These are phyloP conservation scores for Tephrocybe sp. DNA, from an alignment of 768 basidiomycete species.

Conservation along the genomic window DNA sequence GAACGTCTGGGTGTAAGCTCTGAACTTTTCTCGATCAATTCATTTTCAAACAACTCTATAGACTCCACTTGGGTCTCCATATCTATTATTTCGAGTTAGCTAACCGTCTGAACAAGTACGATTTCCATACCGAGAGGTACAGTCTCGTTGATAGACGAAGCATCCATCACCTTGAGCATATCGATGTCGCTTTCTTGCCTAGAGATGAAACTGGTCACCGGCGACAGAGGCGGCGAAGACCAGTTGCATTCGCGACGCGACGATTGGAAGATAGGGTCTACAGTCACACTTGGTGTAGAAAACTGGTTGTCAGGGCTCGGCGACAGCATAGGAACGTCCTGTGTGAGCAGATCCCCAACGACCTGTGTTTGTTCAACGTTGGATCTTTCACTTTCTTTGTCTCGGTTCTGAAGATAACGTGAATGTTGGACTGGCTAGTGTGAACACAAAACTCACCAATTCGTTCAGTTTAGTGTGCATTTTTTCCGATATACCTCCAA, in stretches of 20 bases:
- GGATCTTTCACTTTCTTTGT: slow-evolving; percentile 6
- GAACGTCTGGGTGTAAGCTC: slow-evolving; percentile 17
- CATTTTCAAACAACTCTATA: slow-evolving; percentile 38
- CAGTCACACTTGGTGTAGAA: slow-evolving; percentile 2
- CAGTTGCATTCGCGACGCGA: slow-evolving; percentile 3
- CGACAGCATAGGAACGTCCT: slow-evolving; percentile 11
- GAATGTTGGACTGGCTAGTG: background rate
- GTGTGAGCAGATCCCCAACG: slow-evolving; percentile 11
- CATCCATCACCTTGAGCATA: slow-evolving; percentile 29
- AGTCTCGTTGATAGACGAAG: slow-evolving; percentile 30
- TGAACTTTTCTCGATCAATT: slow-evolving; percentile 5
- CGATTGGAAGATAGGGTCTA: slow-evolving; percentile 9
- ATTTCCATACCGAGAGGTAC: slow-evolving; percentile 57
- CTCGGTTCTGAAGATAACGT: slow-evolving; percentile 10
- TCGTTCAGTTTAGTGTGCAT: slow-evolving; percentile 57
- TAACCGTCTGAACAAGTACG: too few species aligned
- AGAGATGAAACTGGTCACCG: slow-evolving; percentile 13
- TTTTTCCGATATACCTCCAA: slow-evolving; percentile 48
- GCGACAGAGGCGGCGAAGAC: slow-evolving; percentile 11
- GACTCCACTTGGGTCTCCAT: slow-evolving; percentile 44
- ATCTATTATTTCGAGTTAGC: slow-evolving; percentile 33
- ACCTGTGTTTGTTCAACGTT: slow-evolving; percentile 49
- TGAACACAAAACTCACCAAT: slow-evolving; percentile 44
- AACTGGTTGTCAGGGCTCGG: slow-evolving; percentile 6
- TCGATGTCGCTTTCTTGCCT: slow-evolving; percentile 34